Conservation (phyloP, 352 stramenopile genomes). For the Phytophthora pluvialis region DNA sequence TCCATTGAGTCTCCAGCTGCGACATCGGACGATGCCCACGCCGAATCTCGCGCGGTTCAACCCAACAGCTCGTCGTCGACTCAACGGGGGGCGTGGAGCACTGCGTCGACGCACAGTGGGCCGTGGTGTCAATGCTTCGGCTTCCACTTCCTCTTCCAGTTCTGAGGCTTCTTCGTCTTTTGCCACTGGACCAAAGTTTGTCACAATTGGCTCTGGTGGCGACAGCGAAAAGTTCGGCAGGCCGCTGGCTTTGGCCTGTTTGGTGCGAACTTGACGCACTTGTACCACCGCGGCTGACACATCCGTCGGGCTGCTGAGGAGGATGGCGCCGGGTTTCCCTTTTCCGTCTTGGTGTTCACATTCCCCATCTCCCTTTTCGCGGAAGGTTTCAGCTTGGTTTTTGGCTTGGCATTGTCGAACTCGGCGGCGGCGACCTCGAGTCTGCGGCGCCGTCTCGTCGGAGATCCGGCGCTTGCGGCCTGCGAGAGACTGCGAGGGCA, state of each 20-base stretch:
- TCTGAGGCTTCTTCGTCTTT: conserved; percentile 15
- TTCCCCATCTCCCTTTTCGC: not conserved
- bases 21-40: conserved; percentile 35
- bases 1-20: conserved; percentile 14
- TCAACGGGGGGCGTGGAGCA: conserved; percentile 19
- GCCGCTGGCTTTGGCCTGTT: conserved; percentile 19
- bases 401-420: not conserved
- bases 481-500: conserved; percentile 12
- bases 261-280: conserved; percentile 17
- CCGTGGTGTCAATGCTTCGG: conserved; percentile 12
- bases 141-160: conserved; percentile 13
- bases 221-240: conserved; percentile 20
- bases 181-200: conserved; percentile 14
- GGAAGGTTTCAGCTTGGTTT: not conserved
- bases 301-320: conserved; percentile 34
- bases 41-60: conserved; percentile 26
- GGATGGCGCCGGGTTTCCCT: conserved; percentile 1
- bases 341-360: not conserved
- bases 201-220: conserved; percentile 4
- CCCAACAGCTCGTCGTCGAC: conserved; percentile 10
- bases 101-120: conserved; percentile 9
- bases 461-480: conserved; percentile 20
- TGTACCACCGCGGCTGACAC: conserved; percentile 19
- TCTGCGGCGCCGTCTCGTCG: conserved; percentile 10
- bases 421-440: conserved; percentile 8